Base-by-base conservation (phyloP, 805 yeast genomes). In the Wickerhamiella nectarea region DNA sequence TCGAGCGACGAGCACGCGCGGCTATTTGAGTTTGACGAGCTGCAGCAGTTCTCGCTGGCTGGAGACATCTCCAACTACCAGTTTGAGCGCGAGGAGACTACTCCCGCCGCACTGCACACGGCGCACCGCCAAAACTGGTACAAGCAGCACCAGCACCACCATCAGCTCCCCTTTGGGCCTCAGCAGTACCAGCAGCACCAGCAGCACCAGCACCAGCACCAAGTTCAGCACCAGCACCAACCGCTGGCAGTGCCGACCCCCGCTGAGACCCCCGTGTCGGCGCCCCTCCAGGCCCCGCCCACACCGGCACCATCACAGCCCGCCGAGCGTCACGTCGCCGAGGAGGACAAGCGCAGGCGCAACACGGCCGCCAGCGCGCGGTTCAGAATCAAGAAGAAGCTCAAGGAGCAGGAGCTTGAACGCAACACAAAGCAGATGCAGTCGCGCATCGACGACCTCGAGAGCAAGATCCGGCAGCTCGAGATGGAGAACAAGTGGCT, bases 361-460 rank as follows among this genome's bases (percentile, higher is more conserved):
- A 87, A 86, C 63, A 86, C 95, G 0, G 95, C 91, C 1, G 97
- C 98, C 1, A 77, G 89, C 17, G 96, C 96, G 3, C 70, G 97
- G 48, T 89, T 89, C 68, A 72, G 98, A 50, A 74, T 85, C 58
- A 85, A 84, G 71, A 86, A 83, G 75, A 87, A 89, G 70, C 56
- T 80, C 63, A 81, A 84, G 60, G 96, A 89, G 64, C 91, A 82
- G 63, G 89, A 87, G 58, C 73, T 89, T 77, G 95, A 87, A 62
- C 68, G 76, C 47, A 75, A 71, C 46, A 71, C 87, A 15, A 73
- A 74, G 52, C 87, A 80, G 47, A 68, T 89, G 53, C 76, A 75
- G 52, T 87, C 81, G 25, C 63, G 74, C 48, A 77, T 87, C 12
- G 63, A 67, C 38, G 65, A 66, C 18, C 68, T 86, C 49, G 94